Conservation (phyloP, 805 yeast species). For the Saccharomycopsis olivae region DNA sequence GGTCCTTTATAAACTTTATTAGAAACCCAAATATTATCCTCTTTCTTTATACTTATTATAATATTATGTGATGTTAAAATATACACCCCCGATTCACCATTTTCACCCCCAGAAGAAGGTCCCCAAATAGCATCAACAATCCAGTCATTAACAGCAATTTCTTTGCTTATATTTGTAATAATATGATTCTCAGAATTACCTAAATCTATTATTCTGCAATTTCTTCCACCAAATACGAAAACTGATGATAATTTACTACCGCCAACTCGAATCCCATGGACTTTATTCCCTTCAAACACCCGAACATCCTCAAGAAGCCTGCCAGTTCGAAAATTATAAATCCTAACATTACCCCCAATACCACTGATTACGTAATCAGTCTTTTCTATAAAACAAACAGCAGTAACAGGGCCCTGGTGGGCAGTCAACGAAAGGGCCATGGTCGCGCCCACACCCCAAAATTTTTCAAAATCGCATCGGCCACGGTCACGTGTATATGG, state of each 20-base stretch:
- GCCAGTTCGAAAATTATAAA: constrained; percentile 6
- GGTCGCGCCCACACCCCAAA: too few species aligned
- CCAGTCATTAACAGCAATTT: constrained; percentile 66
- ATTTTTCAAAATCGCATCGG: constrained; percentile 1
- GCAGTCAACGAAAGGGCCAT: too few species aligned
- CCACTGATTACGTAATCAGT: constrained; percentile 11
- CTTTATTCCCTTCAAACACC: constrained; percentile 62
- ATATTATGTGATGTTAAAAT: constrained; percentile 75
- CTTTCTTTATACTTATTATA: constrained; percentile 29
- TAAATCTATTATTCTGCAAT: too few species aligned
- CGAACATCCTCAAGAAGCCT: constrained; percentile 22
- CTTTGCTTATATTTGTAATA: constrained; percentile 33
- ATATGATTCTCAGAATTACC: too few species aligned
- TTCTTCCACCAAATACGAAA: constrained; percentile 62
- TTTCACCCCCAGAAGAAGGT: constrained; percentile 46
- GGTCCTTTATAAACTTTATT: too few species aligned
- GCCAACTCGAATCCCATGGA: constrained; percentile 66
- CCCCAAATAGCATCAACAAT: too few species aligned
- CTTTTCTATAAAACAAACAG: constrained; percentile 7
- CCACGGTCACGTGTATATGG: too few species aligned
- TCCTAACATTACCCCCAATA: constrained; percentile 5
- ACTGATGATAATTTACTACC: constrained; percentile 21
- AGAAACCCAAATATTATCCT: too few species aligned
- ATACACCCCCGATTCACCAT: constrained; percentile 26
- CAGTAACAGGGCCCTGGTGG: constrained; percentile 16